Base-by-base conservation (phyloP, 805 yeast genomes). In the Jamesozyma gamospora region DNA sequence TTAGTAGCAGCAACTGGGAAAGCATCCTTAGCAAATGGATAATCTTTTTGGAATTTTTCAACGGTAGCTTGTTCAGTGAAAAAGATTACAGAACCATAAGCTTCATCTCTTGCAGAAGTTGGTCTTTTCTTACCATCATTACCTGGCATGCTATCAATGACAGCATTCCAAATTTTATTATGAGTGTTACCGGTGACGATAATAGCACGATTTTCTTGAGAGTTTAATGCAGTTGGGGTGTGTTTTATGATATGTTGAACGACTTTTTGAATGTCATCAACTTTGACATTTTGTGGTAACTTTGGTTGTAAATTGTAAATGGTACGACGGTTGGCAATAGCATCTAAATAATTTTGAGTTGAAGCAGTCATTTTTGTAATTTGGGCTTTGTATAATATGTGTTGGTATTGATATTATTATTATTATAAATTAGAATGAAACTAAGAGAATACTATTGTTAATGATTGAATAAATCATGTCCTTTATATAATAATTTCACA, bases 211-310 rank as follows among this genome's bases (percentile, higher is more conserved):
- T 64, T 60, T 34, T 67, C 62, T 56, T 72, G 78, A 34, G 70
- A 65, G 63, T 72, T 72, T 66, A 70, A 72, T 21, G 71, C 53
- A 16, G 74, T 67, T 51, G 78, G 78, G 13, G 72, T 67, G 49
- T 67, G 57, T 51, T 67, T 70, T 39, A 72, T 61, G 34, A 71
- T 61, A 25, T 62, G 56, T 52, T 67, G 66, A n/a, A 71, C 69
- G 30, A 66, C 47, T 26, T 52, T 48, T 48, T 63, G 67, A 24
- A 72, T 58, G 44, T 69, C 64, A 11, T 53, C 55, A 34, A 69
- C 44, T 37, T 67, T 48, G 45, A 70, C 60, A 32, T 60, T 62
- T 13, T 55, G 48, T 50, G 76, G 75, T 41, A 70, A 55, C 40
- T 65, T 60, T 51, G 70, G 69, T 45, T 62, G 56, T 40, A 72